Percentiles rank a stretch among this genome's conserved stretches.
These are phyloP conservation scores for Puccinia hordei DNA, from an alignment of 1,284 basidiomycete genomes.

Conservation along the genomic window DNA sequence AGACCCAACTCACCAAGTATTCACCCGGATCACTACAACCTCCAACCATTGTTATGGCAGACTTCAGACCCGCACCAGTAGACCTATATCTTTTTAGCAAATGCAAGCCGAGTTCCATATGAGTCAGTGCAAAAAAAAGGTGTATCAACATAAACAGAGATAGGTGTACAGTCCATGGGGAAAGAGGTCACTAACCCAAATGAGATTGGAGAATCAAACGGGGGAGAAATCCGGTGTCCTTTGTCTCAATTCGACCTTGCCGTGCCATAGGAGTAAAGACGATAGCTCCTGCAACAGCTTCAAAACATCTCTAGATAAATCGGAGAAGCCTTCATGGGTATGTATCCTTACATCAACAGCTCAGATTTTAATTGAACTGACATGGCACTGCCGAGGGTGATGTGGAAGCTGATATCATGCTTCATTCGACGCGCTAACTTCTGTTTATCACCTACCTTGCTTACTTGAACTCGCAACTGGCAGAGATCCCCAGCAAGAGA, in stretches of 20 bases:
- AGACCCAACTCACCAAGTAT: slow-evolving; percentile 15
- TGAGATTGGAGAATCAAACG: not conserved
- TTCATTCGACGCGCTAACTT: not conserved
- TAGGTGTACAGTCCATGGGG: too few species aligned
- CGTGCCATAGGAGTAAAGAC: not conserved
- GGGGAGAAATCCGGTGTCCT: not conserved
- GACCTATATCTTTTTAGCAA: slow-evolving; percentile 9
- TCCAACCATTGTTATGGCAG: slow-evolving; percentile 22
- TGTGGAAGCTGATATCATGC: not conserved
- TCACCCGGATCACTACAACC: slow-evolving; percentile 12
- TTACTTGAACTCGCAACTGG: too few species aligned
- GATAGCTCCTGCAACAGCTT: not conserved
- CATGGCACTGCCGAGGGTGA: not conserved
- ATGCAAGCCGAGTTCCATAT: not conserved
- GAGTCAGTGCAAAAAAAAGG: not conserved
- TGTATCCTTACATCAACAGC: not conserved
- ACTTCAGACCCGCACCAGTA: slow-evolving; percentile 30
- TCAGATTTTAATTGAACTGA: not conserved
- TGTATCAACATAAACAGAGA: not conserved
- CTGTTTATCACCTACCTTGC: not conserved
- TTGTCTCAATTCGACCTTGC: not conserved
- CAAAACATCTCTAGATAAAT: not conserved
- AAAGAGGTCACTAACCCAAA: slow-evolving; percentile 25
- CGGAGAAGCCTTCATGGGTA: not conserved
- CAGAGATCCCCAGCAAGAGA: not conserved